Evolutionary conservation across 169 alveolate genomes (phyloP).

Genomic region (Theileria parva): DNA sequence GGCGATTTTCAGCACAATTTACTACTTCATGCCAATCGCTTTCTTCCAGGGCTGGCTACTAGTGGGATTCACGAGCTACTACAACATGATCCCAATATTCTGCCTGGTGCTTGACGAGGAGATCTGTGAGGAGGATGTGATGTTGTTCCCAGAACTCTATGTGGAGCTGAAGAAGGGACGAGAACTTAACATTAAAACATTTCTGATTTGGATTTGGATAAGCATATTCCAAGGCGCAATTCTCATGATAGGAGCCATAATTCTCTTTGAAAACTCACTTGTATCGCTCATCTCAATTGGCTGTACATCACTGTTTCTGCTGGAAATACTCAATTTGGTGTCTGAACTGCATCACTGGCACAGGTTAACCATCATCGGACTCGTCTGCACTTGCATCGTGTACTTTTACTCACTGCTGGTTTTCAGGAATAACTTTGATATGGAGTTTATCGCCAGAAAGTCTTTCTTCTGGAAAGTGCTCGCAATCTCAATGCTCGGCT

Average conservation of each 20-base stretch:
- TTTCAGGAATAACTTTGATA: constrained; percentile 87
- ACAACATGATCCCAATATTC: constrained; percentile 94
- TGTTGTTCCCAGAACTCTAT: constrained; percentile 93
- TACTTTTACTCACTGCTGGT: constrained; percentile 84
- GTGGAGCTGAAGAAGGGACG: constrained; percentile 91
- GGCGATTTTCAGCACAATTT: constrained; percentile 88
- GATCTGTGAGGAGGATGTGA: constrained; percentile 82
- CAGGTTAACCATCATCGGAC: constrained; percentile 80
- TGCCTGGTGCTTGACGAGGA: constrained; percentile 92
- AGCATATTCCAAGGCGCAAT: constrained; percentile 92
- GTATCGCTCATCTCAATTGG: constrained; percentile 92
- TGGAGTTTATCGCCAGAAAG: constrained; percentile 82
- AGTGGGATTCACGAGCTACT: constrained; percentile 97
- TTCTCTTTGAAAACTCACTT: constrained; percentile 87
- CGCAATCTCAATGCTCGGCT: constrained; percentile 86
- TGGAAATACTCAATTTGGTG: constrained; percentile 92
- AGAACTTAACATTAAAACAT: constrained; percentile 89
- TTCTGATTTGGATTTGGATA: constrained; percentile 95
- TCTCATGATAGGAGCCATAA: constrained; percentile 91
- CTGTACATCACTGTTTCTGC: constrained; percentile 92
- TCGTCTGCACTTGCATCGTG: constrained; percentile 78
- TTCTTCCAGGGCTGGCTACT: constrained; percentile 95
- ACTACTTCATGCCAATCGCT: constrained; percentile 92
- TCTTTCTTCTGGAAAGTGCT: constrained; percentile 87
- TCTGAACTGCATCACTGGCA: constrained; percentile 91